phyloP scores from a whole-genome alignment of 345 rosid genomes.

The sweet orange (Citrus sinensis) region DVS_A1.0 CM039165.1:19673501-19674000 shows the following conservation, averaged over 20 bases:
- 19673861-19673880: not conserved
- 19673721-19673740: no score
- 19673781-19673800: not conserved
- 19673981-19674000: not conserved
- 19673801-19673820: not conserved
- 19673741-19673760: no score
- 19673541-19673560: slow-evolving; percentile 11
- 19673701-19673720: no score
- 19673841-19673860: not conserved
- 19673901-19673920: not conserved
- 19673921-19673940: not conserved
- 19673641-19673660: no score
- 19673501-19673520: slow-evolving; percentile 27
- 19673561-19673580: not conserved
- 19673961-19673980: not conserved
- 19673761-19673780: no score
- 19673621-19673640: not conserved
- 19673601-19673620: not conserved
- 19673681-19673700: no score
- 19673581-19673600: no score
- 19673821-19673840: not conserved
- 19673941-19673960: not conserved
- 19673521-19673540: slow-evolving; percentile 17
- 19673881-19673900: not conserved
- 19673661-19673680: not conserved